A percentile compares a stretch with the other conserved stretches of the same genome.
These are phyloP conservation scores for Trametes maxima DNA, from an alignment of 768 basidiomycete species.

Conservation along the genomic window DNA sequence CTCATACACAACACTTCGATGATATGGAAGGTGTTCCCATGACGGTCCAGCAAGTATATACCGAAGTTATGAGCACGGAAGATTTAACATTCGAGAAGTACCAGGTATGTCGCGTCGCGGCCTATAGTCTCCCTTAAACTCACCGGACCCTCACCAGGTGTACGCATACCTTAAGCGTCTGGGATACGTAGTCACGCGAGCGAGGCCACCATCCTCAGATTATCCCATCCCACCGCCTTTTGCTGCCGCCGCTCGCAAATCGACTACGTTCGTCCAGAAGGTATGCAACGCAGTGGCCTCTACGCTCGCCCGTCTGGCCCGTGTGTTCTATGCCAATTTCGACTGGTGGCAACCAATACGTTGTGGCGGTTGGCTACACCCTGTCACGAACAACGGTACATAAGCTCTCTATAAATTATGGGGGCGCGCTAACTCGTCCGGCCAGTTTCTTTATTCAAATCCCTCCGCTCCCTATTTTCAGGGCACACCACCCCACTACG, in stretches of 20 bases:
- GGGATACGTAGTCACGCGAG: conserved; percentile 87
- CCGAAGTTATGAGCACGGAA: conserved; percentile 80
- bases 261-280: conserved; percentile 37
- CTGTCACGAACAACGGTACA: conserved; percentile 57
- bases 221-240: conserved; percentile 54
- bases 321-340: conserved; percentile 37
- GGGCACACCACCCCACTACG: conserved; percentile 58
- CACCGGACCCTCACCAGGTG: conserved; percentile 52
- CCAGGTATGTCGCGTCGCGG: conserved; percentile 56
- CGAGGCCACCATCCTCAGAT: conserved; percentile 55
- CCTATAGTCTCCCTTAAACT: background rate
- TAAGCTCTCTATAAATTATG: conserved; percentile 5
- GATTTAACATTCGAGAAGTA: conserved; percentile 83
- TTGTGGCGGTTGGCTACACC: conserved; percentile 49
- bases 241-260: conserved; percentile 19
- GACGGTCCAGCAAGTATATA: conserved; percentile 89
- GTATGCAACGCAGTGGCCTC: conserved; percentile 37
- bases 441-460: conserved; percentile 66
- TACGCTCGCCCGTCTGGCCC: conserved; percentile 34
- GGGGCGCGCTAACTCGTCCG: conserved; percentile 4
- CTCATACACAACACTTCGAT: conserved; percentile 30
- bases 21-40: conserved; percentile 68
- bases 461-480: conserved; percentile 71
- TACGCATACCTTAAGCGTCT: conserved; percentile 91
- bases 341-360: conserved; percentile 72